A percentile compares a stretch with the other conserved stretches of the same genome.
Evolutionary conservation across 768 basidiomycete genomes (phyloP).

Genomic region (Chiua virens): DNA sequence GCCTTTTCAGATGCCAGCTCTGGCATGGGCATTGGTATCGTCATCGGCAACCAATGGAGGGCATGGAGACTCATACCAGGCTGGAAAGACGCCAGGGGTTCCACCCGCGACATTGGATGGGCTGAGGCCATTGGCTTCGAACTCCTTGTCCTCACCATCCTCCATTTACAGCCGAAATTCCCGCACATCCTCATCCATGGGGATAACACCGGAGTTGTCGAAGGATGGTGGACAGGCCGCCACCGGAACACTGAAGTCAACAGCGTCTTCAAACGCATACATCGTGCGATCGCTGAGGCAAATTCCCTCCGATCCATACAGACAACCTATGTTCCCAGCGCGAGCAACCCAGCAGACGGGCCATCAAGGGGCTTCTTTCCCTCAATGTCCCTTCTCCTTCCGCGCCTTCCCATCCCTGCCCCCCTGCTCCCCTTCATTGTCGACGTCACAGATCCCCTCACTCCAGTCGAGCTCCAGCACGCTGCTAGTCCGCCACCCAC

Average conservation of each 20-base stretch:
- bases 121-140: conserved; percentile 16
- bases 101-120: conserved; percentile 19
- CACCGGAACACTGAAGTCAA: conserved; percentile 13
- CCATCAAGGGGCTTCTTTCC: conserved; percentile 15
- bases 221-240: conserved; percentile 16
- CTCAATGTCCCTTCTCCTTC: not conserved
- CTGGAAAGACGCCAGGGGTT: conserved; percentile 10
- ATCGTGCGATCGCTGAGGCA: too few relatives aligned
- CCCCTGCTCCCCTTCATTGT: not conserved
- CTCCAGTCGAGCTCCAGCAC: not conserved
- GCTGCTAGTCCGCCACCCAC: too few relatives aligned
- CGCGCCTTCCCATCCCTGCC: not conserved
- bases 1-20: conserved; percentile 16
- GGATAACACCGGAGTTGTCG: conserved; percentile 18
- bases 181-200: conserved; percentile 1
- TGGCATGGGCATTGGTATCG: not conserved
- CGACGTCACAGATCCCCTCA: not conserved
- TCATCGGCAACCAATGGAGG: not conserved
- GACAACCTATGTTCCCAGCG: conserved; percentile 1
- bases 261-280: conserved; percentile 10
- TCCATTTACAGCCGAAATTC: not conserved
- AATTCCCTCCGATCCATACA: not conserved
- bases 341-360: conserved; percentile 10
- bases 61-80: conserved; percentile 8
- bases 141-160: not conserved